phyloP scores from a whole-genome alignment of 1,284 basidiomycete genomes.

The Fistulina hepatica region DNA sequence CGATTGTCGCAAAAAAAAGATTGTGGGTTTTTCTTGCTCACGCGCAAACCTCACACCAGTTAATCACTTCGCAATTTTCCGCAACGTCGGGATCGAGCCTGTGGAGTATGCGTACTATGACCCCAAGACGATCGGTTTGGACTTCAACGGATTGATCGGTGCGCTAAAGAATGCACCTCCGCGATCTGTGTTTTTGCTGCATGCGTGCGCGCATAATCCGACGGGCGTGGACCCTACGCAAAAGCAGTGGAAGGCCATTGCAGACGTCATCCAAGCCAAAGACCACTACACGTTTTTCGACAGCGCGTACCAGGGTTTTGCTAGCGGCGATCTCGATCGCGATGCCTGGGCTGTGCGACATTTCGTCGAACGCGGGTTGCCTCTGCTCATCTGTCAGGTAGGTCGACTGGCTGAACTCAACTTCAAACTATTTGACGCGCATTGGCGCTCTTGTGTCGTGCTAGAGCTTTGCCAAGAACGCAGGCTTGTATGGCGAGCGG shows the following conservation, averaged over 20 bases:
- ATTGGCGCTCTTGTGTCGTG: constrained; percentile 2
- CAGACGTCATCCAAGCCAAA: constrained; percentile 64
- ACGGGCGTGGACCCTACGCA: constrained; percentile 90
- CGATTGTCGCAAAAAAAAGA: too few relatives aligned
- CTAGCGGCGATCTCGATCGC: constrained; percentile 71
- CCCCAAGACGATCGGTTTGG: constrained; percentile 79
- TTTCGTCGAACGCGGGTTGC: constrained; percentile 67
- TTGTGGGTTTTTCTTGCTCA: too few relatives aligned
- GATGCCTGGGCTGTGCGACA: constrained; percentile 69
- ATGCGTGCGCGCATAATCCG: constrained; percentile 94
- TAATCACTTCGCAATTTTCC: constrained; percentile 87
- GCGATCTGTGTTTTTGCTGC: constrained; percentile 80
- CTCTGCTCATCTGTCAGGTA: constrained; percentile 82
- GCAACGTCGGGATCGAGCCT: constrained; percentile 72
- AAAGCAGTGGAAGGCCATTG: constrained; percentile 82
- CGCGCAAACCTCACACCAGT: constrained; percentile 32
- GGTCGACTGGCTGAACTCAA: too few relatives aligned
- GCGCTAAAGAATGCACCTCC: constrained; percentile 56
- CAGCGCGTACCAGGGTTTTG: constrained; percentile 91
- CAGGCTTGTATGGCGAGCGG: constrained; percentile 87
- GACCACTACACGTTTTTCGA: constrained; percentile 91
- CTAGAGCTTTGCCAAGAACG: constrained; percentile 94
- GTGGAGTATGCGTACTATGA: constrained; percentile 88
- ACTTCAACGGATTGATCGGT: constrained; percentile 65
- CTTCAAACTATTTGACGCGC: constrained; percentile 2